phyloP scores from a whole-genome alignment of 2,329 filamentous ascomycete genomes.

The Alternaria gansuensis region DNA sequence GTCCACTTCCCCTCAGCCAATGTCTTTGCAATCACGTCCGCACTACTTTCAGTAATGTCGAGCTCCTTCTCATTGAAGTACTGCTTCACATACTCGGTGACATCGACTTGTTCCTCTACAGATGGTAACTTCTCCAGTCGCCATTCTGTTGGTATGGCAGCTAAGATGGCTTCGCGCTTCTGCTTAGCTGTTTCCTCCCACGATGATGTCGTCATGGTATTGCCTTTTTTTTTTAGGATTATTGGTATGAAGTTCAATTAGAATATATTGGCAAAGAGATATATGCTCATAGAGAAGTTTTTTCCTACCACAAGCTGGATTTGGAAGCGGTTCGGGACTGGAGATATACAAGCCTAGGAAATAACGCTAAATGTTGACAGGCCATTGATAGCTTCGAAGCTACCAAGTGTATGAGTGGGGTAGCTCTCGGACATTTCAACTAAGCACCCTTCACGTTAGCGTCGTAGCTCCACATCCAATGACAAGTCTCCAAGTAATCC shows the following conservation, averaged over 20 bases:
- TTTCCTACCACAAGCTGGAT: not conserved
- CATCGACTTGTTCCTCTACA: conserved; percentile 60
- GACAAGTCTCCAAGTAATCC: not conserved
- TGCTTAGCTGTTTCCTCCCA: conserved; percentile 63
- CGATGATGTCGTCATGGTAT: conserved; percentile 32
- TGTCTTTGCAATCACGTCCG: conserved; percentile 64
- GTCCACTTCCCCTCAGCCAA: conserved; percentile 65
- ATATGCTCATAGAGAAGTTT: not conserved
- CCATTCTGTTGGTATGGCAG: conserved; percentile 67
- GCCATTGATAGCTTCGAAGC: conserved; percentile 11
- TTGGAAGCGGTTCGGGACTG: not conserved
- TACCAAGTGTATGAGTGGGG: conserved; percentile 7
- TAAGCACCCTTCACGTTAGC: conserved; percentile 9
- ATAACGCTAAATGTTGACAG: not conserved
- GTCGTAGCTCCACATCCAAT: not conserved
- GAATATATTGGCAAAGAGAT: not conserved
- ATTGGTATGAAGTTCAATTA: too few relatives aligned
- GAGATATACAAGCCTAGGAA: not conserved
- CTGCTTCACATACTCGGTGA: conserved; percentile 62
- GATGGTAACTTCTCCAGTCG: conserved; percentile 60
- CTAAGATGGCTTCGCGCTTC: conserved; percentile 64
- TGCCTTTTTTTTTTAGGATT: not conserved
- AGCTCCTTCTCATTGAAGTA: conserved; percentile 64
- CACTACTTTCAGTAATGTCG: conserved; percentile 69
- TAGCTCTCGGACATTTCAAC: conserved; percentile 6